Conservation (phyloP, 768 basidiomycete species). For the Mycena metata region DNA sequence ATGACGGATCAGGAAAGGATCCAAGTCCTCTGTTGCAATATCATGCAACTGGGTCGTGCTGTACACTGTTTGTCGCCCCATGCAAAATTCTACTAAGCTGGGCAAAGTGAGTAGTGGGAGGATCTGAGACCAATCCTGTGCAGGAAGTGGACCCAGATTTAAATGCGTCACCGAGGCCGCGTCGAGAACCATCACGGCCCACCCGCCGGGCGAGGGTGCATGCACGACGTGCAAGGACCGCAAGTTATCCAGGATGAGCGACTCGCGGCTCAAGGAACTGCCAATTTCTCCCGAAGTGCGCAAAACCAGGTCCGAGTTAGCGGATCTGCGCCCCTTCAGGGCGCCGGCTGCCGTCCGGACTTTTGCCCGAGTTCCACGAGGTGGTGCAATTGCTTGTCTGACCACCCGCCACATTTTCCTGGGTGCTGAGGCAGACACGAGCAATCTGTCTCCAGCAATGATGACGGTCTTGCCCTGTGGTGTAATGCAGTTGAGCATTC, state of each 20-base stretch:
- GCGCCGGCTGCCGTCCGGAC: neutral
- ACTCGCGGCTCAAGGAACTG: neutral
- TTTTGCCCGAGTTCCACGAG: slow-evolving; percentile 6
- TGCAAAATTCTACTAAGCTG: slow-evolving; percentile 1
- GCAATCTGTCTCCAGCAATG: neutral
- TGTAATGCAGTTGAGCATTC: slow-evolving; percentile 18
- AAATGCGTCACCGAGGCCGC: neutral
- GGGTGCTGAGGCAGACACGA: neutral
- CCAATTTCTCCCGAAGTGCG: neutral
- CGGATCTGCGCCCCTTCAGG: neutral
- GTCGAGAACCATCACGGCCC: slow-evolving; percentile 25
- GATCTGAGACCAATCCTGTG: neutral
- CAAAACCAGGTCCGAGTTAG: neutral
- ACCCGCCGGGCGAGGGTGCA: neutral
- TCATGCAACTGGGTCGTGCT: neutral
- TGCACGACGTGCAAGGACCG: slow-evolving; percentile 2
- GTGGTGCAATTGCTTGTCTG: neutral
- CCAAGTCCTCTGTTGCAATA: slow-evolving; percentile 3
- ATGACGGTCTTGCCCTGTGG: neutral
- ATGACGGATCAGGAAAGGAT: slow-evolving; percentile 29
- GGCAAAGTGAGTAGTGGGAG: slow-evolving; percentile 19
- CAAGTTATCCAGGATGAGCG: neutral
- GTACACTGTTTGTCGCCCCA: slow-evolving; percentile 2
- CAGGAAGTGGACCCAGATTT: neutral
- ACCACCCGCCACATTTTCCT: slow-evolving; percentile 17